phyloP scores from a whole-genome alignment of 1,284 basidiomycete species.

The Moesziomyces globuligerus region DNA sequence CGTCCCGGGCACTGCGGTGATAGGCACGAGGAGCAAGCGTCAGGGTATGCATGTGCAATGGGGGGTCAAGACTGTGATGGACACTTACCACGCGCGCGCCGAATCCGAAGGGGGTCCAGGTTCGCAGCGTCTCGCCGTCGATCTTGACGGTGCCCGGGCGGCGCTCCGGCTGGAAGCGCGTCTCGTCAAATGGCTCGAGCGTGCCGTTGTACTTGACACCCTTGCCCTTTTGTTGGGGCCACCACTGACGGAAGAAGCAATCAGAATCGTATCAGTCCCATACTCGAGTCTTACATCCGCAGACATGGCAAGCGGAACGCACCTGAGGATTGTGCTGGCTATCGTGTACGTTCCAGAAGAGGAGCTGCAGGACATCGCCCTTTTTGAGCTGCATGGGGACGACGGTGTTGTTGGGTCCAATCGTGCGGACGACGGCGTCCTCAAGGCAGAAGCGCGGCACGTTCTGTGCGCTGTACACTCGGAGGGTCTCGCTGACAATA shows the following conservation, averaged over 20 bases:
- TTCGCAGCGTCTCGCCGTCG: constrained; percentile 9
- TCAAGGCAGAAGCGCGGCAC: constrained; percentile 17
- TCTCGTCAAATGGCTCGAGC: constrained; percentile 15
- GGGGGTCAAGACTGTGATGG: too few relatives aligned
- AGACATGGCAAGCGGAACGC: too few relatives aligned
- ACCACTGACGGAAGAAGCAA: too few relatives aligned
- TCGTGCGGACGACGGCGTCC: constrained; percentile 8
- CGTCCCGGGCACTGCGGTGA: constrained; percentile 27
- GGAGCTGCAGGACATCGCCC: constrained; percentile 16
- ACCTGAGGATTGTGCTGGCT: background rate
- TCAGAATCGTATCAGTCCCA: too few relatives aligned
- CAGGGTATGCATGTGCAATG: too few relatives aligned
- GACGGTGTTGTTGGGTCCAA: constrained; percentile 3
- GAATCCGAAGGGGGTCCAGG: constrained; percentile 23
- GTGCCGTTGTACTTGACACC: constrained; percentile 5
- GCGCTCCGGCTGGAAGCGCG: constrained; percentile 7
- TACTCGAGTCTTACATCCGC: too few relatives aligned
- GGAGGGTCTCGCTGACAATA: constrained; percentile 15
- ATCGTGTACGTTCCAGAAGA: constrained; percentile 20
- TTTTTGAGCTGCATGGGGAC: constrained; percentile 10
- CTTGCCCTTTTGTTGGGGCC: constrained; percentile 7
- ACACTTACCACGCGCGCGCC: constrained; percentile 9
- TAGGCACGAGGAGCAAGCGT: too few relatives aligned
- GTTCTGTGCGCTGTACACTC: constrained; percentile 12
- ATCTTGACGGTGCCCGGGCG: background rate